phyloP scores from a whole-genome alignment of 2,329 filamentous ascomycete species.

The Beauveria caledonica region DNA sequence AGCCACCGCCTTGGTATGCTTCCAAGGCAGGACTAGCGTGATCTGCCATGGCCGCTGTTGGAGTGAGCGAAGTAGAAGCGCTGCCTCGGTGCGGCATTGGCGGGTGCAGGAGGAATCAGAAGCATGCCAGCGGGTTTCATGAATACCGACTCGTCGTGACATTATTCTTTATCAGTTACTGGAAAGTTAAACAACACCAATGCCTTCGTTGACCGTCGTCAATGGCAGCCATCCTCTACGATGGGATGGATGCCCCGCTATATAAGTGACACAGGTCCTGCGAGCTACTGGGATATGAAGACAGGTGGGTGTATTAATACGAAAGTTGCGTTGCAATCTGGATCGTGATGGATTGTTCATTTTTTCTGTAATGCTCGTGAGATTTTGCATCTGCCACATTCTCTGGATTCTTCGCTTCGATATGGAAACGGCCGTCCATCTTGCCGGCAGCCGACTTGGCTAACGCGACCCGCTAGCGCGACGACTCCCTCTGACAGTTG shows the following conservation, averaged over 20 bases:
- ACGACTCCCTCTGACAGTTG: neutral
- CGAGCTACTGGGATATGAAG: neutral
- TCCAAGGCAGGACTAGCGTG: slow-evolving; percentile 6
- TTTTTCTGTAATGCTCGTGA: too few relatives aligned
- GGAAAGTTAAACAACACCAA: too few relatives aligned
- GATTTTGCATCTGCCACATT: neutral
- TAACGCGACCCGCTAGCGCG: slow-evolving; percentile 5
- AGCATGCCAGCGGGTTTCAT: neutral
- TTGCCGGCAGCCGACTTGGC: neutral
- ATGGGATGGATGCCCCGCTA: neutral
- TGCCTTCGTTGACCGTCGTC: neutral
- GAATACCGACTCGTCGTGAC: too few relatives aligned
- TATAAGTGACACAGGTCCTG: neutral
- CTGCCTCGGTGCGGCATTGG: neutral
- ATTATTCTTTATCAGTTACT: too few relatives aligned
- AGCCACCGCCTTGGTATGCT: neutral
- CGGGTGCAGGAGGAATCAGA: neutral
- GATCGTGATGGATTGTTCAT: too few relatives aligned
- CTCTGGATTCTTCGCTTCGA: neutral
- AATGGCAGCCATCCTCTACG: neutral
- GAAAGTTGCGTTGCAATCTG: too few relatives aligned
- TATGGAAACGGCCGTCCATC: too few relatives aligned
- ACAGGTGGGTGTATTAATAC: neutral
- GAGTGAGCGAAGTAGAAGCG: neutral
- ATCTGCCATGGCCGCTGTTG: too few relatives aligned